Evolutionary conservation across 169 alveolate genomes (phyloP), one percentile per base, ranked within the genome.

Genomic region (Neospora caninum): DNA sequence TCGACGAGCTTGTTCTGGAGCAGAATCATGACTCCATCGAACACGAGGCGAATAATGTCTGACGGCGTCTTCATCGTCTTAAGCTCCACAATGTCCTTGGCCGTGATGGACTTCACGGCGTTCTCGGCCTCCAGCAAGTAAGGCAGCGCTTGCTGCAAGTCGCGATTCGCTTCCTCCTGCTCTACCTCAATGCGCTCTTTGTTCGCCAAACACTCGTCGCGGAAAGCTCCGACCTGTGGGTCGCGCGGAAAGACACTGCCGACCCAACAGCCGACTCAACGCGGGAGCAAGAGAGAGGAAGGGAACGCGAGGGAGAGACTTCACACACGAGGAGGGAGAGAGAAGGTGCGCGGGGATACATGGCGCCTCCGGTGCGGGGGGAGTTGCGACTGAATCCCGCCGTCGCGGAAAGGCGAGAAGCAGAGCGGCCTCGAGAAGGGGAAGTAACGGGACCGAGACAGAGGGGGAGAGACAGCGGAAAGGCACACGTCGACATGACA

Each of bases 91-190:
- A 98, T 98, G 97, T 98, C 99, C 95, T 97, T 97, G 53, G 98
- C 97, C 69, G 98, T 97, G 92, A 98, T 97, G 88, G 98, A 97
- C 96, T 97, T 98, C 92, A 97, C 99, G 73, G 99, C 99, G 49
- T 96, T 97, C 95, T 97, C 97, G 20, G 99, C 99, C 95, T 97
- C 98, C 42, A 95, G 96, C 53, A 98, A 96, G 94, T 96, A 98
- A 54, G 99, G 99, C 96, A 98, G 69, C 7, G 99, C 99, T 70
- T 96, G 97, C 92, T 98, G 99, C 93, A 99, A 96, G 94, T 99
- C 99, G 92, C 97, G 97, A 92, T 98, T 98, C 20, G 99, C 99
- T 89, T 98, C 98, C 53, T 98, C 99, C 94, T 97, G 98, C 83
- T 98, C 99, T 67, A 94, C 96, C 82, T 97, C 97, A 89, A 98